phyloP scores from a whole-genome alignment of 2,329 filamentous ascomycete genomes.

The Penicillium paneum region DNA sequence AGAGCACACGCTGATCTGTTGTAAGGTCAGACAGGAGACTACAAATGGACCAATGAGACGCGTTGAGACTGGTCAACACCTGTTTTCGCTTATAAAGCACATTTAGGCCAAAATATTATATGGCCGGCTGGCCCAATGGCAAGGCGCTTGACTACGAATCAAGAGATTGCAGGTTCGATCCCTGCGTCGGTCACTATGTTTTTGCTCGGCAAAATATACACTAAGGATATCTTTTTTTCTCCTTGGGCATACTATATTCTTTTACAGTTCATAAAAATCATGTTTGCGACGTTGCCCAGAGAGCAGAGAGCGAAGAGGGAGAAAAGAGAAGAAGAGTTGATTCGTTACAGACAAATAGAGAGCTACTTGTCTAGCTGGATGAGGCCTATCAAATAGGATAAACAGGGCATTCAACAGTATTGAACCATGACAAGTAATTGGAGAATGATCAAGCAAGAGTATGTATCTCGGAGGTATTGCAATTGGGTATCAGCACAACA shows the following conservation, averaged over 20 bases:
- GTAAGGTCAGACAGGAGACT: too few species aligned
- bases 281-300: background rate
- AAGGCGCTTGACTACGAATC: constrained; percentile 54
- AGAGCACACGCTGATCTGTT: too few species aligned
- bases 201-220: background rate
- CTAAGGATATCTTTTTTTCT: background rate
- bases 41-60: background rate
- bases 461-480: too few species aligned
- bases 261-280: background rate
- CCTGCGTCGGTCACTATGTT: constrained; percentile 37
- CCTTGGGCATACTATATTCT: background rate
- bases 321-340: too few species aligned
- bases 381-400: too few species aligned
- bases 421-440: too few species aligned
- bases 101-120: accelerated
- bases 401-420: too few species aligned
- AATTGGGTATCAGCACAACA: too few species aligned
- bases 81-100: background rate
- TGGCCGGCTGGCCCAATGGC: constrained; percentile 46
- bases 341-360: too few species aligned
- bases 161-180: constrained; percentile 51
- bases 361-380: too few species aligned
- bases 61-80: background rate
- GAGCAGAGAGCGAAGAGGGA: too few species aligned
- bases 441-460: too few species aligned